Conservation (phyloP, 345 rosid genomes). For the Eucalyptus pauciflora region DNA sequence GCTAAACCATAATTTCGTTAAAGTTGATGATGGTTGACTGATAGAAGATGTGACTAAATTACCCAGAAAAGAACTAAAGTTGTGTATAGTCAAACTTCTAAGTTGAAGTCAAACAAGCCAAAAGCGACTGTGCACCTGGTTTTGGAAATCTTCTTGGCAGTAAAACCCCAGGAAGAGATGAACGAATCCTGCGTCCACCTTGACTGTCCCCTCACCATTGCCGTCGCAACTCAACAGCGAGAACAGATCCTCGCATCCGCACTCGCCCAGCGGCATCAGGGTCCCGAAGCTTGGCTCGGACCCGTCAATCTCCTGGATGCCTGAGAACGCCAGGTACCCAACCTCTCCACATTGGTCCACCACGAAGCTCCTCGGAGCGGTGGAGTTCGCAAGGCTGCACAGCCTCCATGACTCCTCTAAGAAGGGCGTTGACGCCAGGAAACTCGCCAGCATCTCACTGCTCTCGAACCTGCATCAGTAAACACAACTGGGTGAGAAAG, state of each 20-base stretch:
- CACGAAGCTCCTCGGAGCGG: not conserved
- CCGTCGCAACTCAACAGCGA: slow-evolving; percentile 3
- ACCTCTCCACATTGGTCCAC: slow-evolving; percentile 12
- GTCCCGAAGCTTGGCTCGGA: not conserved
- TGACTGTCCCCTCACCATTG: slow-evolving; percentile 22
- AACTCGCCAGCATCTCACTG: slow-evolving; percentile 59
- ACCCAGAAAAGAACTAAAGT: not conserved
- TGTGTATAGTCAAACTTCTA: not conserved
- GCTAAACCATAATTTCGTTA: not conserved
- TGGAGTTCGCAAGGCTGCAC: slow-evolving; percentile 24
- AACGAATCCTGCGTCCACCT: slow-evolving; percentile 38
- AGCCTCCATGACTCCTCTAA: slow-evolving; percentile 44
- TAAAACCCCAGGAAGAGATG: slow-evolving; percentile 18
- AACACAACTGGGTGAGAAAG: not conserved
- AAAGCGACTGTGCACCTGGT: slow-evolving; percentile 17
- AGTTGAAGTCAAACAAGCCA: not conserved
- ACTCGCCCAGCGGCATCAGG: slow-evolving; percentile 4
- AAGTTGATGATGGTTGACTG: not conserved
- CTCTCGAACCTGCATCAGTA: slow-evolving; percentile 38
- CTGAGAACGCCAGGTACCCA: slow-evolving; percentile 45
- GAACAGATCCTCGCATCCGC: not conserved
- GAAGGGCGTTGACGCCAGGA: slow-evolving; percentile 43
- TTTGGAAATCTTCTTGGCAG: not conserved
- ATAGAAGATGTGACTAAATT: not conserved
- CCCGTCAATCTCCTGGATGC: not conserved